Evolutionary conservation across 768 basidiomycete species (phyloP).

Genomic region (Pluteus cervinus): DNA sequence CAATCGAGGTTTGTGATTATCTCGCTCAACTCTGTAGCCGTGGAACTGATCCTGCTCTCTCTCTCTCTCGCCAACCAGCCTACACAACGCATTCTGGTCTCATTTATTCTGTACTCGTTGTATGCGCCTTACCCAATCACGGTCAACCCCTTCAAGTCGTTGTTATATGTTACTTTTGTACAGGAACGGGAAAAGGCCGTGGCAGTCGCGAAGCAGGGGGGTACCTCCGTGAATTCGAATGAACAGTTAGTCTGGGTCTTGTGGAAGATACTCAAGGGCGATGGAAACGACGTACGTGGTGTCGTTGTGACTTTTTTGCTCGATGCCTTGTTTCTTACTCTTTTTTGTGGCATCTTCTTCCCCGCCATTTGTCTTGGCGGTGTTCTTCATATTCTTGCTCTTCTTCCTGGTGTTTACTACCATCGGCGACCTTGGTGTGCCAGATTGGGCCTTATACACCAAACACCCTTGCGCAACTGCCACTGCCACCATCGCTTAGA

Average conservation of each 20-base stretch:
- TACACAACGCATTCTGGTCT: slow-evolving; percentile 68
- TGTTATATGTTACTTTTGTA: slow-evolving; percentile 58
- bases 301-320: slow-evolving; percentile 1
- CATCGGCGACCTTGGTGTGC: slow-evolving; percentile 1
- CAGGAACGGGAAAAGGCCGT: slow-evolving; percentile 63
- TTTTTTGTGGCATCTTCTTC: too few species aligned
- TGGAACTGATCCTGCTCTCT: too few species aligned
- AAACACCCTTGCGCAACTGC: slow-evolving; percentile 65
- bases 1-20: not conserved
- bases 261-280: slow-evolving; percentile 82
- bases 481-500: slow-evolving; percentile 69
- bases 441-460: slow-evolving; percentile 83
- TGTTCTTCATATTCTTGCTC: too few species aligned
- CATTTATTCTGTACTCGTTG: slow-evolving; percentile 74
- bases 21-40: too few species aligned
- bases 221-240: slow-evolving; percentile 50
- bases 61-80: slow-evolving; percentile 39
- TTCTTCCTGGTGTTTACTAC: not conserved
- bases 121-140: slow-evolving; percentile 76
- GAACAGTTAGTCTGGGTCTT: slow-evolving; percentile 83
- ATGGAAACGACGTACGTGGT: slow-evolving; percentile 70
- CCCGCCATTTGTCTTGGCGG: too few species aligned
- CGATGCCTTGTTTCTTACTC: too few species aligned
- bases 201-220: slow-evolving; percentile 39
- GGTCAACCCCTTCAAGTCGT: slow-evolving; percentile 79